These are phyloP conservation scores for Globisporangium emineosum DNA, from an alignment of 352 stramenopile species.

Conservation along the genomic window DNA sequence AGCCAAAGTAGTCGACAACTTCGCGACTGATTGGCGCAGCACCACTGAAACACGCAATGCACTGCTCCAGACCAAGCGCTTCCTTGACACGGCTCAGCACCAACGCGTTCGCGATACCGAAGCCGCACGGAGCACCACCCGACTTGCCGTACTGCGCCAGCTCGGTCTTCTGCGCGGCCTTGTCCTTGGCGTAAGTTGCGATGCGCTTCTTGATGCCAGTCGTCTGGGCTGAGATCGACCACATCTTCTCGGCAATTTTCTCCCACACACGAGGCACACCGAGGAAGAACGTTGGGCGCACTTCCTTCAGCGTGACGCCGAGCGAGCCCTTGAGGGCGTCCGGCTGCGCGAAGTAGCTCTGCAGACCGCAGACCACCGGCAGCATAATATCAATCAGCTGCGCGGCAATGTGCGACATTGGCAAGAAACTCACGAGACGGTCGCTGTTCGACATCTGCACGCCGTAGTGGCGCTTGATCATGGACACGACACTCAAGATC, in stretches of 20 bases:
- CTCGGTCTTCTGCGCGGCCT: conserved; percentile 71
- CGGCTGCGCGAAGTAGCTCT: conserved; percentile 87
- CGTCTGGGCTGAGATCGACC: conserved; percentile 76
- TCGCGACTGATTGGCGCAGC: conserved; percentile 93
- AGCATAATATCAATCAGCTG: conserved; percentile 88
- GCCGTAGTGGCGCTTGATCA: conserved; percentile 61
- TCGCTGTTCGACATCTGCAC: conserved; percentile 60
- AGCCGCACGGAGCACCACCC: conserved; percentile 85
- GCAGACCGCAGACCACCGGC: conserved; percentile 54
- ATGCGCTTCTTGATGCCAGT: conserved; percentile 92
- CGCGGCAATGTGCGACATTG: conserved; percentile 87
- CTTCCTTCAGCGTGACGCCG: conserved; percentile 80
- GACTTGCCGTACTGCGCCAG: conserved; percentile 85
- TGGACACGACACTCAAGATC: conserved; percentile 53
- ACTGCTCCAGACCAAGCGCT: conserved; percentile 90
- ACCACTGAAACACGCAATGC: conserved; percentile 62
- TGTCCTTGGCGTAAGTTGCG: conserved; percentile 88
- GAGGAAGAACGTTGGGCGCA: conserved; percentile 88
- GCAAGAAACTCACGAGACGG: conserved; percentile 85
- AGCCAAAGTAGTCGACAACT: conserved; percentile 94
- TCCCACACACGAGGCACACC: conserved; percentile 91
- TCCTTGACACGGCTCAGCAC: conserved; percentile 87
- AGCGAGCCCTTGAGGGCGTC: conserved; percentile 90
- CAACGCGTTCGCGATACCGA: conserved; percentile 83
- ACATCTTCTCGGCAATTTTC: conserved; percentile 92